Base-by-base conservation (phyloP, 495 filamentous ascomycete species). In the Talaromyces liani region DNA sequence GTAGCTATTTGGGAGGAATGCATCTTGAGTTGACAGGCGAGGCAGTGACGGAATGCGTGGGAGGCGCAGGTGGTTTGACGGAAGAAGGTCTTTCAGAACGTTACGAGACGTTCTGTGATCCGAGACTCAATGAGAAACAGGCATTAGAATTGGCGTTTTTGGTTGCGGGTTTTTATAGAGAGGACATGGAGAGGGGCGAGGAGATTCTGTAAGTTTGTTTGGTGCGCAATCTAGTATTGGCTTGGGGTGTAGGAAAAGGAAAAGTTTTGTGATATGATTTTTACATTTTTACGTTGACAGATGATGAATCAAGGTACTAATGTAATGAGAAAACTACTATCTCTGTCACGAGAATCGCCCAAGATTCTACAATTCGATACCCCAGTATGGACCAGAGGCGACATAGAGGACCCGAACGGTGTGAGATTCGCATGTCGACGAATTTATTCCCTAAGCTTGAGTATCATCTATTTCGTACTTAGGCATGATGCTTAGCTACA, bases 21-120 rank as follows among this genome's bases (percentile, higher is more conserved):
- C 94, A 98, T 77, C 79, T 98, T 18, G 94, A 98, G 74, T 73
- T 98, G 27, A 98, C 94, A 0, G 94, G 94, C 12, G 94, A 98
- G 65, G 89, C 92, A 29, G 94, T 98, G 18, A 98, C 94, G 4
- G 94, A 98, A 79, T 98, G 94, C 71, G 82, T 93, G 0, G 94
- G 95, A 63, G 94, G 95, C 24, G 93, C 91, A 59, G 91, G 89
- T 69, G 90, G 90, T 0, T 78, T 97, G 65, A 89, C 82, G 6
- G 94, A 97, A 71, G 90, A 93, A 64, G 93, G 96, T 62, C 78
- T 98, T 41, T 85, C 85, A 4, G 83, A 91, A 57, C 89, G 95
- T 61, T 98, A 98, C 72, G 95, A 90, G 2, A 94, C 88, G 29
- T 97, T 92, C 79, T 98, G 94, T 73, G 94, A 98, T 71, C 94